Evolutionary conservation across 192 early-diverging fungal genomes (phyloP), one percentile per base, ranked within the genome.

Genomic region (Dimargaris cristalligena): DNA sequence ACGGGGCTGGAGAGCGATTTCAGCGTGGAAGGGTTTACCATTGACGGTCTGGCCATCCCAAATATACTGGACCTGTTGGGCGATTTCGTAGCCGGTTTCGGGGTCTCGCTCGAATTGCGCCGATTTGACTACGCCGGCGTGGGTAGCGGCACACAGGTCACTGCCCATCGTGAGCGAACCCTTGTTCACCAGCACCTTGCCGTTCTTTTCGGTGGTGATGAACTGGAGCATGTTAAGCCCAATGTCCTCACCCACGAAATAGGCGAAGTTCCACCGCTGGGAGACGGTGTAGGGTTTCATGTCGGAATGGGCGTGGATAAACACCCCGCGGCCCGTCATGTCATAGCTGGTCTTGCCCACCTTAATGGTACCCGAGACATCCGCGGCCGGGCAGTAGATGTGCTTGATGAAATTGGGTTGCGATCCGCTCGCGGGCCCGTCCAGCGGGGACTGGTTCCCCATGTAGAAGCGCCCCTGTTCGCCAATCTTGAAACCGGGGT

Each of bases 51-150:
- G 85, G 10, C 94, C 94, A 23, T 76, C 76, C 72, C 82, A 88
- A n/a, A 74, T 78, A 63, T 86, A 82, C 51, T 81, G 67, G 51
- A 91, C 67, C 28, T 74, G 70, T 11, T 79, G 72, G 28, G 92
- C 91, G 32, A 94, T 70, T 29, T 84, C 62, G 72, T 94, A 97
- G n/a, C 84, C 86, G 58, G 83, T 89, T 63, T 90, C 88, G 26
- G 71, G 69, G 64, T 92, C 88, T 51, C 79, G 63, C 52, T 78
- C 63, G 22, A 74, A 67, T 38, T 62, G 29, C 31, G 81, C 75
- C 47, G 79, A 76, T 45, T 83, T 76, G 20, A 84, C 78, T 18
- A 55, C 63, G 65, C 91, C 92, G 23, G 88, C 74, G 44, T 83
- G 82, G 11, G 87, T 79, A 13, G 95, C 87, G 13, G 82, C 87